Evolutionary conservation across 1,139 yeast species (phyloP), one percentile per base, ranked within the genome.

Genomic region (Candida sanyaensis): DNA sequence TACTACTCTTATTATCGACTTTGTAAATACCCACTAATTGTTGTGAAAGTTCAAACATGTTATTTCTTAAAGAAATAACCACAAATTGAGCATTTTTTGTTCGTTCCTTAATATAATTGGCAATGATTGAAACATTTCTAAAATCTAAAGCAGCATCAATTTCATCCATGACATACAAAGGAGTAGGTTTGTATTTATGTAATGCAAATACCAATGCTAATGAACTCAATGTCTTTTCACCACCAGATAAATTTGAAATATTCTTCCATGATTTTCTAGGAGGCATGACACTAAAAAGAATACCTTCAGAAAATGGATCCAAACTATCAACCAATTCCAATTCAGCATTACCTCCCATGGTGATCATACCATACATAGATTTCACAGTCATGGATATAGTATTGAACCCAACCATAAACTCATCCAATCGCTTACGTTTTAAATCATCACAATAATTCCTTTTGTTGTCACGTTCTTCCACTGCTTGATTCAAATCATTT

Each of bases 341-440:
- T 65, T 95, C 99, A 0, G 99, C 99, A 71, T 92, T 95, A 37
- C 99, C 99, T 12, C 99, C 99, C 96, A 93, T 91, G 0, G 99
- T 95, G 51, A 95, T 93, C 96, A 93, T 89, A 61, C 92, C 96
- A 62, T 95, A 95, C 98, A 95, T 92, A 60, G 90, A 97, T 65
- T 93, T 93, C 54, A 95, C 78, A 6, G 96, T 88, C 66, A 85
- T 76, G 1, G 98, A 91, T 33, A 95, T 95, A 29, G 83, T 77
- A 56, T 85, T 83, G 70, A 95, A 93, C 0, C 99, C 99, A 54
- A 81, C 83, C 96, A 91, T 90, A 61, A 95, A 95, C 65, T 95
- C 97, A 54, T 86, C 91, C 46, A 88, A 74, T 47, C 99, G 77
- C 52, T 79, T 83, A 47, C 85, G 79, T 61, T 87, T 86, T 56